phyloP scores from a whole-genome alignment of 306 rosid species.

The Pterocarpus macrocarpus region DNA sequence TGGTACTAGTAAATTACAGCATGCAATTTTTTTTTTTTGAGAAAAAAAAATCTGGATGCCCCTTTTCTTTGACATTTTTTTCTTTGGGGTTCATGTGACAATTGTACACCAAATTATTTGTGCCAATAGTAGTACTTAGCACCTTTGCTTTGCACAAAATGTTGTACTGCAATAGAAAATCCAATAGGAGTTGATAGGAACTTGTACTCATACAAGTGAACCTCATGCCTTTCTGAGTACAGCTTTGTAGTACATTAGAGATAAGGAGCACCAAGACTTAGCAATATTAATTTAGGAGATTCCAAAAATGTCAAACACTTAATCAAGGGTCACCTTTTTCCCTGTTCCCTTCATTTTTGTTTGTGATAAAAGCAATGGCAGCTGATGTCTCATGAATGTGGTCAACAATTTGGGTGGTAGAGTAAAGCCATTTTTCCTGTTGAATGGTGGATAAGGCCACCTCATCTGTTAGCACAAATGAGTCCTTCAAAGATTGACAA shows the following conservation, averaged over 20 bases:
- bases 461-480: conserved; percentile 14
- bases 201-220: conserved; percentile 1
- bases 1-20: background rate
- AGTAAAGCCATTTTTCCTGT: background rate
- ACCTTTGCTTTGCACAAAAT: background rate
- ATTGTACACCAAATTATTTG: background rate
- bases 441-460: conserved; percentile 51
- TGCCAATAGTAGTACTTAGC: conserved; percentile 3
- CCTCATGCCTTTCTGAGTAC: background rate
- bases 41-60: too few species aligned
- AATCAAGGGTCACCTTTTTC: background rate
- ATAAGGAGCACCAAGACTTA: conserved; percentile 7
- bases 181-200: conserved; percentile 8
- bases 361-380: conserved; percentile 2
- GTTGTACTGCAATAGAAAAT: background rate
- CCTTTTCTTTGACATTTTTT: background rate
- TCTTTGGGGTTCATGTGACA: background rate
- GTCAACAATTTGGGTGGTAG: conserved; percentile 38
- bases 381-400: conserved; percentile 13
- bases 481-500: conserved; percentile 48
- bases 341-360: background rate
- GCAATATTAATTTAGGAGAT: background rate
- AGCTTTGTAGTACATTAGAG: conserved; percentile 10
- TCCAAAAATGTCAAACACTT: conserved; percentile 9
- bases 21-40: too few species aligned